Conservation (phyloP, 164 flowering plant genomes). For the Nymphaea thermarum region DNA sequence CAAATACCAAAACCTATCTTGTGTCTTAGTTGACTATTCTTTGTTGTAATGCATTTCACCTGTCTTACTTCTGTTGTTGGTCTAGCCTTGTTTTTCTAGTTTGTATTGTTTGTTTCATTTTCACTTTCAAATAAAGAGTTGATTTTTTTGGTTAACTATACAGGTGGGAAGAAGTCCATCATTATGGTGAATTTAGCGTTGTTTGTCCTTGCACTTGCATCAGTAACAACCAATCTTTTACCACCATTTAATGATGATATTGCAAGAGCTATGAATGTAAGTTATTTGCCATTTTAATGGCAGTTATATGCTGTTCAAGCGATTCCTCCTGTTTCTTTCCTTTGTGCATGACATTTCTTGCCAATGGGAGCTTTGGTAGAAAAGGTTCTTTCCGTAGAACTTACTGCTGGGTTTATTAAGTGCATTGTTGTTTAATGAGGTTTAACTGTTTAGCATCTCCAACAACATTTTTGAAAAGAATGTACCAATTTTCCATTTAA, state of each 20-base stretch:
- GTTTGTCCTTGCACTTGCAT: conserved; percentile 48
- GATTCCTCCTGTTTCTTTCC: background rate
- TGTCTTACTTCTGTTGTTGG: background rate
- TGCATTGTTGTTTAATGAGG: no score
- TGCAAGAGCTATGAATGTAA: conserved; percentile 81
- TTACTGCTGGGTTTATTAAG: no score
- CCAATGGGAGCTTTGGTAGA: no score
- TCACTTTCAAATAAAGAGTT: background rate
- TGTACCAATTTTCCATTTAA: no score
- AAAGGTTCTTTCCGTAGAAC: no score
- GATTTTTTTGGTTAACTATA: conserved; percentile 5
- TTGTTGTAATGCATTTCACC: background rate
- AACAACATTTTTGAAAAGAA: no score
- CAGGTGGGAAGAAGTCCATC: conserved; percentile 57
- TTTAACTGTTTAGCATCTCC: no score
- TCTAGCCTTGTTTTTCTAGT: background rate
- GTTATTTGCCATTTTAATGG: conserved; percentile 27
- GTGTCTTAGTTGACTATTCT: no score
- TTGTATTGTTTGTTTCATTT: background rate
- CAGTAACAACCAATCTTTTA: conserved; percentile 35
- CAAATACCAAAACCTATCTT: no score
- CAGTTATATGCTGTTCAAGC: conserved; percentile 70
- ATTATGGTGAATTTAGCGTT: conserved; percentile 29
- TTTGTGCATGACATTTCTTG: no score
- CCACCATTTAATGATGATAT: conserved; percentile 72